These are phyloP conservation scores for Tolypocladium ovalisporum DNA, from an alignment of 2,329 filamentous ascomycete species.

Conservation along the genomic window DNA sequence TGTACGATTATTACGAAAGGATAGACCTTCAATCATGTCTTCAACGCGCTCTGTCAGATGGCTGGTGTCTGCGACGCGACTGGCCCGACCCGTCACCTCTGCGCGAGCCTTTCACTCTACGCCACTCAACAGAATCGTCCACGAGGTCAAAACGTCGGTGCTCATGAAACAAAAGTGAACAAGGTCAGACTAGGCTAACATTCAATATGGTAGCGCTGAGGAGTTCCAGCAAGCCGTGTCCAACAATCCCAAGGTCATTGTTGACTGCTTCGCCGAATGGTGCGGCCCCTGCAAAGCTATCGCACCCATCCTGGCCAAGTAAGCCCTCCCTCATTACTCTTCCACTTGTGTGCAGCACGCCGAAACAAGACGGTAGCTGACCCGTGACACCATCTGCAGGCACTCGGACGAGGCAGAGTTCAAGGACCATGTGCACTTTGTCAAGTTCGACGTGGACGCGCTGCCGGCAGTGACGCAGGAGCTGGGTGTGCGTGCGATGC, in stretches of 20 bases:
- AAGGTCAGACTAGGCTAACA: neutral
- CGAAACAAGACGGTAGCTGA: neutral
- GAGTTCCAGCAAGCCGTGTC: conserved; percentile 47
- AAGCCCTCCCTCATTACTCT: neutral
- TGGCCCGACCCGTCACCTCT: neutral
- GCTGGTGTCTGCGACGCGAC: neutral
- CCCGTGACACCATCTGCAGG: conserved; percentile 4
- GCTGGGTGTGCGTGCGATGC: conserved; percentile 79
- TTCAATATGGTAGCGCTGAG: conserved; percentile 33
- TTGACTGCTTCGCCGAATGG: conserved; percentile 86
- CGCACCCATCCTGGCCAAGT: conserved; percentile 51
- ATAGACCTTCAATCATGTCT: neutral
- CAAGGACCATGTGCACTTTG: conserved; percentile 56
- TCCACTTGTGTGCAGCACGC: neutral
- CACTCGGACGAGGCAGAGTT: conserved; percentile 29
- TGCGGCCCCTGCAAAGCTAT: conserved; percentile 92
- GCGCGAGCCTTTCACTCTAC: conserved; percentile 23
- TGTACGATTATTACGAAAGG: neutral
- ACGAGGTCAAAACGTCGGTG: conserved; percentile 28
- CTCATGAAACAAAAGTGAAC: neutral
- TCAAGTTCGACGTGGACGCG: conserved; percentile 85
- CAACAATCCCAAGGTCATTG: conserved; percentile 48
- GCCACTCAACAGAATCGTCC: conserved; percentile 31
- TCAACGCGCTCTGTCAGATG: neutral
- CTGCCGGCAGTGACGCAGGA: conserved; percentile 63